phyloP scores from a whole-genome alignment of 371 early-diverging fungal species.

The Mortierella sp. region DNA sequence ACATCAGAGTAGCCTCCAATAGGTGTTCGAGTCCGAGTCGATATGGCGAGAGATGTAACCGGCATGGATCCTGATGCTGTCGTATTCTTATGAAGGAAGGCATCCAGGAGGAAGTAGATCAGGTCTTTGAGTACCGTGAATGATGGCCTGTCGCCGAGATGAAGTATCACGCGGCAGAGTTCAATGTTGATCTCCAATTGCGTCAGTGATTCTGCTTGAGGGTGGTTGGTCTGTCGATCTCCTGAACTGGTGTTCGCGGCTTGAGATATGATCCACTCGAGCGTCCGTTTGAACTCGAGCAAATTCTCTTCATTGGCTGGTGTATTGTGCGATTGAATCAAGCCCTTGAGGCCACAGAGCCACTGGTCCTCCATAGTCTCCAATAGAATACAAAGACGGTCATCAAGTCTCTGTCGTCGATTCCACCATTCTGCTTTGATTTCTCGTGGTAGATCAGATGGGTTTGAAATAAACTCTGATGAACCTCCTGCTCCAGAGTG shows the following conservation, averaged over 20 bases:
- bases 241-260: slow-evolving; percentile 24
- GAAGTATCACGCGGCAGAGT: slow-evolving; percentile 67
- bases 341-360: slow-evolving; percentile 84
- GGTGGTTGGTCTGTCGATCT: not conserved
- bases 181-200: slow-evolving; percentile 60
- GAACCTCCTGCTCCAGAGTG: not conserved
- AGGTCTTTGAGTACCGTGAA: slow-evolving; percentile 73
- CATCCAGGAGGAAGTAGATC: slow-evolving; percentile 74
- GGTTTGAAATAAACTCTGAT: not conserved
- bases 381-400: slow-evolving; percentile 68
- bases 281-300: slow-evolving; percentile 24
- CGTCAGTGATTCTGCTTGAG: not conserved
- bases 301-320: slow-evolving; percentile 23
- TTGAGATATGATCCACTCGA: slow-evolving; percentile 40
- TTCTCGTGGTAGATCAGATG: slow-evolving; percentile 56
- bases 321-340: slow-evolving; percentile 44
- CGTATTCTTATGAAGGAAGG: slow-evolving; percentile 62
- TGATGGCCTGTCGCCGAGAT: slow-evolving; percentile 63
- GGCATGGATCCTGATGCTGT: slow-evolving; percentile 42
- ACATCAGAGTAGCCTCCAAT: slow-evolving; percentile 35
- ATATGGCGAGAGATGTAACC: not conserved
- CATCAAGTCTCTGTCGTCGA: slow-evolving; percentile 73
- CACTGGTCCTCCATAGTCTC: slow-evolving; percentile 75
- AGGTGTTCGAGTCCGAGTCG: not conserved
- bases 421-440: slow-evolving; percentile 87